phyloP scores from a whole-genome alignment of 73 alveolate genomes.

The Paramecium primaurelia region DNA sequence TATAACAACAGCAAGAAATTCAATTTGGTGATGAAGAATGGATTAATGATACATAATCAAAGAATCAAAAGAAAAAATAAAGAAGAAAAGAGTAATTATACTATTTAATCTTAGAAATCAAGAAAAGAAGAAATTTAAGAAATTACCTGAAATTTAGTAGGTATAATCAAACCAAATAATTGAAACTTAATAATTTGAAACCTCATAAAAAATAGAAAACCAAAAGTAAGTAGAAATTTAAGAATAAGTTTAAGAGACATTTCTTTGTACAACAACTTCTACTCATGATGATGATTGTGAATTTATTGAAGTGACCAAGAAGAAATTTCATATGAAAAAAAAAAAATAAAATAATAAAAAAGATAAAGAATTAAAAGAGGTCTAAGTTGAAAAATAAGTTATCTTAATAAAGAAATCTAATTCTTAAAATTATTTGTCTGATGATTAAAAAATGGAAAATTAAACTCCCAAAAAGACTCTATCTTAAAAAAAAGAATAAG shows the following conservation, averaged over 20 bases:
- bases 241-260: neutral
- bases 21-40: neutral
- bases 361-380: neutral
- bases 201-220: neutral
- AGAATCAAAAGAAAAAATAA: neutral
- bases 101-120: neutral
- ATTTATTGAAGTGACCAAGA: neutral
- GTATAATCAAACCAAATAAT: neutral
- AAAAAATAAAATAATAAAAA: neutral
- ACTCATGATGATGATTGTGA: constrained; percentile 26
- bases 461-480: neutral
- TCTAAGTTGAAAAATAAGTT: neutral
- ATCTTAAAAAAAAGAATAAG: neutral
- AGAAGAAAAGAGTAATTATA: neutral
- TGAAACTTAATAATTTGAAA: neutral
- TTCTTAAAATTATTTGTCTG: neutral
- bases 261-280: neutral
- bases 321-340: neutral
- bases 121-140: neutral
- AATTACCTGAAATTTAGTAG: neutral
- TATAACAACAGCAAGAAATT: neutral
- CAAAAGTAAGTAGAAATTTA: neutral
- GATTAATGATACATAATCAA: neutral
- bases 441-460: neutral
- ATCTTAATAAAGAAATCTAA: neutral